Percentiles rank a stretch among this genome's conserved stretches.
These are phyloP conservation scores for Sclerotinia nivalis DNA, from an alignment of 2,329 filamentous ascomycete species.

Conservation along the genomic window DNA sequence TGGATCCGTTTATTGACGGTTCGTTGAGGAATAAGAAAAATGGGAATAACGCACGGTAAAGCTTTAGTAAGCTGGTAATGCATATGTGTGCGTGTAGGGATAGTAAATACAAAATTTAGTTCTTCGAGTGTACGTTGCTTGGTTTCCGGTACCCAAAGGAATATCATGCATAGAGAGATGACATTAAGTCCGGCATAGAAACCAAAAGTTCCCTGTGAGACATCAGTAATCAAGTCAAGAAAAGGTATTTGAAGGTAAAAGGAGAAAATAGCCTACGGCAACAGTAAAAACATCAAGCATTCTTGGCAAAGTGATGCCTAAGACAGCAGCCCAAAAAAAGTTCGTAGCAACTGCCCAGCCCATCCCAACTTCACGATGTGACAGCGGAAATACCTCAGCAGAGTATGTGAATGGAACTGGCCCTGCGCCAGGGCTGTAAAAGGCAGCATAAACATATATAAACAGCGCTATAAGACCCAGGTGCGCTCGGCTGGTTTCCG, in stretches of 20 bases:
- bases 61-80: constrained; percentile 36
- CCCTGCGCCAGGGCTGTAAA: constrained; percentile 67
- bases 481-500: constrained; percentile 44
- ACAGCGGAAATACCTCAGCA: constrained; percentile 64
- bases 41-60: constrained; percentile 27
- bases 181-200: constrained; percentile 58
- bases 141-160: constrained; percentile 59
- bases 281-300: constrained; percentile 30
- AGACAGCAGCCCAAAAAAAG: constrained; percentile 59
- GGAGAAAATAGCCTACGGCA: background rate
- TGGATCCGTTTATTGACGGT: background rate
- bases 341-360: constrained; percentile 62
- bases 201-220: constrained; percentile 48
- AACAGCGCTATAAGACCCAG: constrained; percentile 60
- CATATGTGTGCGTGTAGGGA: constrained; percentile 37
- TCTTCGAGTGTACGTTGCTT: constrained; percentile 48
- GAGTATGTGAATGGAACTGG: constrained; percentile 62
- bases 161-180: constrained; percentile 56
- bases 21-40: too few species aligned
- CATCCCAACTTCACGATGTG: constrained; percentile 65
- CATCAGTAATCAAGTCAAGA: constrained; percentile 21
- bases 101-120: constrained; percentile 50
- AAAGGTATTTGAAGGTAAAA: too few species aligned
- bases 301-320: constrained; percentile 54
- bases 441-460: constrained; percentile 65